Conservation (phyloP, 768 basidiomycete genomes). For the Pleurotus sapidus region DNA sequence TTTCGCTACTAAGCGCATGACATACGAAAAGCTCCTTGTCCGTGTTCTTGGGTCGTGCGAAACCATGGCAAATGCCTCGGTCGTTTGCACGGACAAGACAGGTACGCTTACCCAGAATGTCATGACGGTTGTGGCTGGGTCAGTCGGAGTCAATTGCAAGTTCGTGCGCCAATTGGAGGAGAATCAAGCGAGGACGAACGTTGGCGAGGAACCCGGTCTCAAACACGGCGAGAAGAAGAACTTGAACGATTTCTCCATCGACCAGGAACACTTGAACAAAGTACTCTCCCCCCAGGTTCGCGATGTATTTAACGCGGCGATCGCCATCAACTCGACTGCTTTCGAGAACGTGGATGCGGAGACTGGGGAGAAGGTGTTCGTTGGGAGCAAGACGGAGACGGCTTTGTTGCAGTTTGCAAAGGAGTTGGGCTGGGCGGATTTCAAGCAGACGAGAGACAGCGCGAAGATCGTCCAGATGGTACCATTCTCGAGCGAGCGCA, state of each 20-base stretch:
- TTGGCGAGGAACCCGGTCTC: conserved; percentile 40
- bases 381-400: conserved; percentile 81
- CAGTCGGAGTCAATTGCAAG: conserved; percentile 91
- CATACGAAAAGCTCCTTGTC: conserved; percentile 89
- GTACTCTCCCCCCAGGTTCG: conserved; percentile 40
- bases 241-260: conserved; percentile 80
- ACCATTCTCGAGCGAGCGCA: conserved; percentile 77
- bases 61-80: conserved; percentile 97
- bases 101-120: conserved; percentile 94
- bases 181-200: conserved; percentile 11
- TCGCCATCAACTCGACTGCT: conserved; percentile 11
- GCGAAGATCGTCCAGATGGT: conserved; percentile 63
- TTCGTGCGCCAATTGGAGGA: conserved; percentile 71
- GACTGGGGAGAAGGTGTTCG: conserved; percentile 46
- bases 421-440: conserved; percentile 63
- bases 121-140: conserved; percentile 97
- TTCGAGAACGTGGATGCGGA: conserved; percentile 56
- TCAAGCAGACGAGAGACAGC: conserved; percentile 48
- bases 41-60: conserved; percentile 96
- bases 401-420: conserved; percentile 70
- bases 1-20: conserved; percentile 99
- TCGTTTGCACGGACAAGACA: conserved; percentile 95
- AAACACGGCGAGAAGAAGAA: conserved; percentile 38
- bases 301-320: conserved; percentile 8
- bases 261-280: conserved; percentile 65